Conservation (phyloP, 192 early-diverging fungal species). For the Mortierella claussenii region DNA sequence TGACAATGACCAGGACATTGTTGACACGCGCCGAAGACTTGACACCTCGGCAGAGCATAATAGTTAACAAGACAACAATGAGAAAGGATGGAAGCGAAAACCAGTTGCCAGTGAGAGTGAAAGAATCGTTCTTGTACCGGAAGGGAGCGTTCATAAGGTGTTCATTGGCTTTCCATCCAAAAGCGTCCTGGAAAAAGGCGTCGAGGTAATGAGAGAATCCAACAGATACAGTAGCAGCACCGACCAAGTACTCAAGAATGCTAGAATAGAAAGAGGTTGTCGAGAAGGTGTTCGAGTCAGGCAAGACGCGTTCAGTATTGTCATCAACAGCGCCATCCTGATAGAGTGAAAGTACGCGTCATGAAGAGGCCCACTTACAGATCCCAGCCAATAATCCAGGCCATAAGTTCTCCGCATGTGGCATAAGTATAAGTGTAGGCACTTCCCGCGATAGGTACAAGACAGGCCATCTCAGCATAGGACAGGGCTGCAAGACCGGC, state of each 20-base stretch:
- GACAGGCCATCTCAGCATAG: conserved; percentile 87
- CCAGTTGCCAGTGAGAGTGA: conserved; percentile 53
- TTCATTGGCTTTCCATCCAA: conserved; percentile 57
- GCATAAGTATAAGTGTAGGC: conserved; percentile 91
- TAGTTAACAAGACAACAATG: conserved; percentile 72
- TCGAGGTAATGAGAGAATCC: conserved; percentile 86
- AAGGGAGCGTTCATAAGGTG: conserved; percentile 76
- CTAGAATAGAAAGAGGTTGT: too few species aligned
- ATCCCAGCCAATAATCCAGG: conserved; percentile 95
- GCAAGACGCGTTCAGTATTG: too few species aligned
- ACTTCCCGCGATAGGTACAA: conserved; percentile 86
- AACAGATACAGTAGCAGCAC: conserved; percentile 82
- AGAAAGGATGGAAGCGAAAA: conserved; percentile 82
- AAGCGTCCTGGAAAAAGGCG: conserved; percentile 74
- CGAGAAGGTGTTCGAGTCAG: too few species aligned
- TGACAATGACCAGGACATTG: conserved; percentile 74
- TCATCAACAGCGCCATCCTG: too few species aligned
- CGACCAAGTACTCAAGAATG: conserved; percentile 88
- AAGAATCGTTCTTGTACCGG: conserved; percentile 55
- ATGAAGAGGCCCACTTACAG: too few species aligned
- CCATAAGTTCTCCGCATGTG: conserved; percentile 86
- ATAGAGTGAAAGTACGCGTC: too few species aligned
- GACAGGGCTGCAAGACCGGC: conserved; percentile 82
- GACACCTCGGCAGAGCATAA: conserved; percentile 77
- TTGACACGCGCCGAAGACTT: conserved; percentile 79